Evolutionary conservation across 345 rosid genomes (phyloP).

Genomic region (Erucastrum elatum): DNA sequence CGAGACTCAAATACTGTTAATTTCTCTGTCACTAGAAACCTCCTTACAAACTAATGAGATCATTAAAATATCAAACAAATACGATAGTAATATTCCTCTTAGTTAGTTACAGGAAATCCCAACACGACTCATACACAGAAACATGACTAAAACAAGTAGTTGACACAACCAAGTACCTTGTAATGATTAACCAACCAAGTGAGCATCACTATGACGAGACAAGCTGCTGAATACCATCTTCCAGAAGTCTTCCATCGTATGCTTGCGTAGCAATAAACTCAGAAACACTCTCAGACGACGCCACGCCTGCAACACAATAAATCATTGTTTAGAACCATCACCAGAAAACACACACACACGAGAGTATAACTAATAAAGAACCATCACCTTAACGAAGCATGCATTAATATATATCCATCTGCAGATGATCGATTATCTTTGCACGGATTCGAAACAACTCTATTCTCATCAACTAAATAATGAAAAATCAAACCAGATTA

Average conservation of each 20-base stretch:
- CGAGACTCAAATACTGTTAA: no score
- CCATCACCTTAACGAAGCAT: conserved; percentile 63
- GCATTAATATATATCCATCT: conserved; percentile 76
- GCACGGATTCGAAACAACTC: conserved; percentile 57
- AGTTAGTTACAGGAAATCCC: no score
- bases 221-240: conserved; percentile 85
- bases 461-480: conserved; percentile 63
- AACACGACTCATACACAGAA: background rate
- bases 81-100: no score
- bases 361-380: background rate
- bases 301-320: conserved; percentile 48
- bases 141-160: background rate
- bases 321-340: background rate
- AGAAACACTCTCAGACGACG: conserved; percentile 55
- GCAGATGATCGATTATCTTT: conserved; percentile 41
- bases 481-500: background rate
- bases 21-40: no score
- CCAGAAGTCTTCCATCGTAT: conserved; percentile 88
- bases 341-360: no score
- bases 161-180: conserved; percentile 44
- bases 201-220: conserved; percentile 84
- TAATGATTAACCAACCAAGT: conserved; percentile 75
- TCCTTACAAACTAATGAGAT: no score
- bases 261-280: conserved; percentile 89
- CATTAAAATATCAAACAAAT: no score